These are phyloP conservation scores for Amanita pseudoporphyria DNA, from an alignment of 768 basidiomycete species.

Conservation along the genomic window DNA sequence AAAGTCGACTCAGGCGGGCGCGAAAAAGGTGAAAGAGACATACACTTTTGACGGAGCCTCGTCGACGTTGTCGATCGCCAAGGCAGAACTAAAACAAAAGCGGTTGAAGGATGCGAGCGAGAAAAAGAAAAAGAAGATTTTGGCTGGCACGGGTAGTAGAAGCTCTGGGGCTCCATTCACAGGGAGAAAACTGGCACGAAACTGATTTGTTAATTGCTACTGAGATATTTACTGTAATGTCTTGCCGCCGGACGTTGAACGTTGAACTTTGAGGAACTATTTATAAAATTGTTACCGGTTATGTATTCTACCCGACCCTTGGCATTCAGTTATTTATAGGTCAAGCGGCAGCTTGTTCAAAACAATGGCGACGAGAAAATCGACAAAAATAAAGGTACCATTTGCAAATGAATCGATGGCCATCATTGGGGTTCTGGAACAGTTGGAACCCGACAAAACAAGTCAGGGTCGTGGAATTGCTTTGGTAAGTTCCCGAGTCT, in stretches of 20 bases:
- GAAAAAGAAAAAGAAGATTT: conserved; percentile 47
- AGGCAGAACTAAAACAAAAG: conserved; percentile 47
- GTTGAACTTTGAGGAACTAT: neutral
- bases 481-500: conserved; percentile 34
- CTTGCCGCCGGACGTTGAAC: neutral
- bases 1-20: neutral
- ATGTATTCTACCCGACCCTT: too few species aligned
- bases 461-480: conserved; percentile 55
- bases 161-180: conserved; percentile 46
- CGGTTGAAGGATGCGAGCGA: conserved; percentile 30
- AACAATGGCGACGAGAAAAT: conserved; percentile 30
- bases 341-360: too few species aligned
- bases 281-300: neutral
- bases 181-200: conserved; percentile 40
- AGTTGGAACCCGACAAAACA: conserved; percentile 36
- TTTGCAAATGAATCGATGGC: neutral
- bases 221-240: neutral
- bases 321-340: too few species aligned
- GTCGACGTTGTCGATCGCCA: conserved; percentile 19
- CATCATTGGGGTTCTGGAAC: conserved; percentile 56
- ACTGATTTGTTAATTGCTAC: neutral
- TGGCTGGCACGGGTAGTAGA: conserved; percentile 29
- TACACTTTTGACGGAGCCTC: neutral
- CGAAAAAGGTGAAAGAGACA: neutral
- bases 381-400: conserved; percentile 22